These are phyloP conservation scores for Phytophthora hybrid DNA, from an alignment of 352 stramenopile species.

Conservation along the genomic window DNA sequence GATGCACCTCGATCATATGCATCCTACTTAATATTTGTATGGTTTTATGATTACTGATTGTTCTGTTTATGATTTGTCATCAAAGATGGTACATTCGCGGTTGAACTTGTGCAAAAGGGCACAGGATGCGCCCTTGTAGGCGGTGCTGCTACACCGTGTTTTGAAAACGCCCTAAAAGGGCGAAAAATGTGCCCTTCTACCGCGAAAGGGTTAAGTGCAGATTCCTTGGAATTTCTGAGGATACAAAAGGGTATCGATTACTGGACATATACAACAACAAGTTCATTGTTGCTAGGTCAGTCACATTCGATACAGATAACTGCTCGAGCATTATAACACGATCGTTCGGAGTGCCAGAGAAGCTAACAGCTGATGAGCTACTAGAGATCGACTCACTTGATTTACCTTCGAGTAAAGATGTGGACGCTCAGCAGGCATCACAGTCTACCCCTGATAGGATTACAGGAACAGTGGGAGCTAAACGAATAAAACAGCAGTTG, in stretches of 20 bases:
- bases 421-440: background rate
- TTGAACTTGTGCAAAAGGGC: too few species aligned
- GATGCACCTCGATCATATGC: too few species aligned
- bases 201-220: too few species aligned
- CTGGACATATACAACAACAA: slow-evolving; percentile 5
- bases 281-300: background rate
- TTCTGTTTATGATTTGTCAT: too few species aligned
- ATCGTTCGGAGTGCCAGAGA: slow-evolving; percentile 1
- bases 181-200: too few species aligned
- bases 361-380: background rate
- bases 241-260: slow-evolving; percentile 6
- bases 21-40: too few species aligned
- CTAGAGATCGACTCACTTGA: background rate
- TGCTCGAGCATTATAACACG: background rate
- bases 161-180: too few species aligned
- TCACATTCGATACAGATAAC: background rate
- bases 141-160: too few species aligned
- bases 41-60: too few species aligned
- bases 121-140: too few species aligned
- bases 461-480: slow-evolving; percentile 7
- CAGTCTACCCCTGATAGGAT: background rate
- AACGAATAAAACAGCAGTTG: background rate
- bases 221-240: slow-evolving; percentile 5
- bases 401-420: too few species aligned
- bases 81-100: too few species aligned